These are phyloP conservation scores for Paramecium caudatum DNA, from an alignment of 73 alveolate genomes.

Conservation along the genomic window DNA sequence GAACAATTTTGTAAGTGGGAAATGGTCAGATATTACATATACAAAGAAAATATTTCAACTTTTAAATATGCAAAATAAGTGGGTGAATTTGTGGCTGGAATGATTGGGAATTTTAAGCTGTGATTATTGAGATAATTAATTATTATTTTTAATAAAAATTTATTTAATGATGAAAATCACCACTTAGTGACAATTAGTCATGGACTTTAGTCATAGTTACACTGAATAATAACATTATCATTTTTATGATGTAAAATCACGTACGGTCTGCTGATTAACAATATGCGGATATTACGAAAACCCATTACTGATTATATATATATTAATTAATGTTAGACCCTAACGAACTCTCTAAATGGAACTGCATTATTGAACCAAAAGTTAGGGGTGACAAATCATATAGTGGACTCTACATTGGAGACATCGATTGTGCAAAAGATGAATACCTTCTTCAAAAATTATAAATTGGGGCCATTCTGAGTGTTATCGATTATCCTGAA, in stretches of 20 bases:
- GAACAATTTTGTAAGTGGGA: neutral
- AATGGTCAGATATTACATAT: neutral
- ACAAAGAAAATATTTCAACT: neutral
- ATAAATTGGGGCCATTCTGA: neutral
- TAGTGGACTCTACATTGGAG: slow-evolving; percentile 19
- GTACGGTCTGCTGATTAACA: slow-evolving; percentile 71
- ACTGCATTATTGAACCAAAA: neutral
- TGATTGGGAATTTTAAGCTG: slow-evolving; percentile 19
- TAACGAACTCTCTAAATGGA: neutral
- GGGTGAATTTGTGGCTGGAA: slow-evolving; percentile 17
- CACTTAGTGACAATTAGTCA: slow-evolving; percentile 56
- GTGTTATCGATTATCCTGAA: neutral
- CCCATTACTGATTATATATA: slow-evolving; percentile 69
- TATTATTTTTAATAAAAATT: slow-evolving; percentile 18
- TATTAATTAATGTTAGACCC: neutral
- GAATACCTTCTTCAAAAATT: neutral
- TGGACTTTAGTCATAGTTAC: slow-evolving; percentile 69
- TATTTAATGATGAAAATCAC: slow-evolving; percentile 32
- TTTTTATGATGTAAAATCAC: slow-evolving; percentile 66
- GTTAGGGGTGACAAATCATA: neutral
- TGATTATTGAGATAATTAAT: neutral
- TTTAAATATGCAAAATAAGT: slow-evolving; percentile 19
- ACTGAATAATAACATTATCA: slow-evolving; percentile 33
- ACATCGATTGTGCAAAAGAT: slow-evolving; percentile 40
- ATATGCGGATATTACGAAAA: slow-evolving; percentile 62